Percentiles rank a stretch among this genome's conserved stretches.
These are phyloP conservation scores for Pyricularia sp. DNA, from an alignment of 2,329 filamentous ascomycete genomes.

Conservation along the genomic window DNA sequence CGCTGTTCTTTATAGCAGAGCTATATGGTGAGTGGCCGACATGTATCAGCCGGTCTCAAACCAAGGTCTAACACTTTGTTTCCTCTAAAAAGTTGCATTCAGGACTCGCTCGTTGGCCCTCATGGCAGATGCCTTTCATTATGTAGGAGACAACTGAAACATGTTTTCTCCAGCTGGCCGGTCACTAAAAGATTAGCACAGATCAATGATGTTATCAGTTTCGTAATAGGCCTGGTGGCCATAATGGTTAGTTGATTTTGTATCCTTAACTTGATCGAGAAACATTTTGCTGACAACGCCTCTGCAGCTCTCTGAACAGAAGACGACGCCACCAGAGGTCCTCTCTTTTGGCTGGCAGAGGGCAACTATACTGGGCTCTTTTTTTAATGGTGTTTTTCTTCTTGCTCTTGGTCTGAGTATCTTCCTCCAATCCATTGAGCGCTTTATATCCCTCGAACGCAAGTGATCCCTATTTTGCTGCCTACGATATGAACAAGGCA, in stretches of 20 bases:
- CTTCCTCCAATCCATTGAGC: slow-evolving; percentile 58
- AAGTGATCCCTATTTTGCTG: slow-evolving; percentile 10
- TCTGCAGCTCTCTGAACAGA: slow-evolving; percentile 41
- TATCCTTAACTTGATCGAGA: too few relatives aligned
- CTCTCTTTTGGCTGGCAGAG: slow-evolving; percentile 68
- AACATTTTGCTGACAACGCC: slow-evolving; percentile 3
- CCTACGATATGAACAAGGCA: neutral
- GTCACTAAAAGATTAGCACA: slow-evolving; percentile 15
- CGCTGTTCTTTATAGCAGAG: slow-evolving; percentile 38
- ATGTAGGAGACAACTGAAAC: slow-evolving; percentile 31
- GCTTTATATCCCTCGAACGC: slow-evolving; percentile 48
- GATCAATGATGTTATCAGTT: slow-evolving; percentile 60
- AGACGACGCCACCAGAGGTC: slow-evolving; percentile 36
- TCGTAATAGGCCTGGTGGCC: slow-evolving; percentile 52
- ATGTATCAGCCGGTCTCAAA: neutral
- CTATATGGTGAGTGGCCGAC: slow-evolving; percentile 27
- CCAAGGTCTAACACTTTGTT: slow-evolving; percentile 1
- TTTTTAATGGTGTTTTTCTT: slow-evolving; percentile 70
- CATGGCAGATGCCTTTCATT: slow-evolving; percentile 68
- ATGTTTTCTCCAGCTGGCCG: neutral
- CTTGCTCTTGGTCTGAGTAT: slow-evolving; percentile 61
- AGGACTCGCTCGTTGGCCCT: slow-evolving; percentile 59
- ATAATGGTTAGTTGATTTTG: slow-evolving; percentile 34
- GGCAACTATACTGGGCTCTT: slow-evolving; percentile 59
- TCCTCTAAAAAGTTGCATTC: slow-evolving; percentile 41